Evolutionary conservation across 2,329 filamentous ascomycete genomes (phyloP).

Genomic region (Chrysoporthe deuterocubensis): DNA sequence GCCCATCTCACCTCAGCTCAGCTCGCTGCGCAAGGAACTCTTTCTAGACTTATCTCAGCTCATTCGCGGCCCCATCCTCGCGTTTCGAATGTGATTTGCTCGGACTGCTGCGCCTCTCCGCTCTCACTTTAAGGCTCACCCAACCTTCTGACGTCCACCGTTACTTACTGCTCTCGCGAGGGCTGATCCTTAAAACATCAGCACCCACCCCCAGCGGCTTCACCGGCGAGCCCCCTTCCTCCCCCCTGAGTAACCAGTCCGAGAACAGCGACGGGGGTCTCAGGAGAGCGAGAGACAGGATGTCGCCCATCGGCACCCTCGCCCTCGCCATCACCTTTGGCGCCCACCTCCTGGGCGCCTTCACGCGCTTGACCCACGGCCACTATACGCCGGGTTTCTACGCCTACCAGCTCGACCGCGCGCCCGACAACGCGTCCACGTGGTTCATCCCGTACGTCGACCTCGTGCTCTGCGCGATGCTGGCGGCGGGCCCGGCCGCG

Average conservation of each 20-base stretch:
- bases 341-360: constrained; percentile 30
- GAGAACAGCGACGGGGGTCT: background rate
- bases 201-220: background rate
- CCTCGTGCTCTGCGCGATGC: constrained; percentile 24
- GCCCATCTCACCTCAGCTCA: constrained; percentile 2
- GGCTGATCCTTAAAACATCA: background rate
- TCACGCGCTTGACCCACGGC: constrained; percentile 33
- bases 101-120: background rate
- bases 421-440: constrained; percentile 31
- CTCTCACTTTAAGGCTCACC: background rate
- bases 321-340: constrained; percentile 14
- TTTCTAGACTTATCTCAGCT: background rate
- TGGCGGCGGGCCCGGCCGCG: constrained; percentile 18
- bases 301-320: constrained; percentile 11
- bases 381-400: constrained; percentile 33
- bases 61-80: background rate
- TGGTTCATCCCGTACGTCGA: constrained; percentile 30
- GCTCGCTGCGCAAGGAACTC: constrained; percentile 1
- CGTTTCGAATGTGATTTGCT: constrained; percentile 10
- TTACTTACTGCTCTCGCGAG: background rate
- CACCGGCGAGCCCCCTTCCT: background rate
- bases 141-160: background rate
- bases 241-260: too few relatives aligned
- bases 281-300: background rate
- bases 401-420: constrained; percentile 33